phyloP scores from a whole-genome alignment of 768 basidiomycete species.

The Mrakia blollopis region DNA sequence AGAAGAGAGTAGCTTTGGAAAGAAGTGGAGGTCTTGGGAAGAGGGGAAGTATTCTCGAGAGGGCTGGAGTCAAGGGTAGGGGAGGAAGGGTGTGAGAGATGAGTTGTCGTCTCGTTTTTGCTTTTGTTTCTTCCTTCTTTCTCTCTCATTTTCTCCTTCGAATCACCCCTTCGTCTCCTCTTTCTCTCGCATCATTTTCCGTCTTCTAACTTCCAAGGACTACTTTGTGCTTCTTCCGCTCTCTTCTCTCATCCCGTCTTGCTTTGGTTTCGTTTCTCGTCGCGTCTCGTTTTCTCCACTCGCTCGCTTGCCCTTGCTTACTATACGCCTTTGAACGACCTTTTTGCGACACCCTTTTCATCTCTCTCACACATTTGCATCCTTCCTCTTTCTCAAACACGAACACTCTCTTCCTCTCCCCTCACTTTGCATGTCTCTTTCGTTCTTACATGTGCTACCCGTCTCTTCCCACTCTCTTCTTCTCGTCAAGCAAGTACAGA shows the following conservation, averaged over 20 bases:
- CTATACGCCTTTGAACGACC: not conserved
- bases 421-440: not conserved
- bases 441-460: not conserved
- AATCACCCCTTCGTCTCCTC: not conserved
- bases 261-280: not conserved
- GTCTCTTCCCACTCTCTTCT: not conserved
- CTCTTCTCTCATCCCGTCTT: not conserved
- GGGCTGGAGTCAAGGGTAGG: not conserved
- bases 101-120: not conserved
- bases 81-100: not conserved
- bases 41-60: conserved; percentile 14
- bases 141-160: not conserved
- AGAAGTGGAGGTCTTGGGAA: not conserved
- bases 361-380: not conserved
- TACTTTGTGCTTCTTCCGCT: not conserved
- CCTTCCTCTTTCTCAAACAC: not conserved
- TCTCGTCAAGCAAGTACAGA: not conserved
- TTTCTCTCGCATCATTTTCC: not conserved
- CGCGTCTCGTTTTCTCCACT: not conserved
- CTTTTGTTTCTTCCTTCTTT: not conserved
- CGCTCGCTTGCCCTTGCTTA: not conserved
- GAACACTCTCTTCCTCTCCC: not conserved
- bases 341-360: not conserved
- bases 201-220: not conserved
- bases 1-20: not conserved